These are phyloP conservation scores for Irpex lacteus DNA, from an alignment of 1,284 basidiomycete genomes.

Conservation along the genomic window DNA sequence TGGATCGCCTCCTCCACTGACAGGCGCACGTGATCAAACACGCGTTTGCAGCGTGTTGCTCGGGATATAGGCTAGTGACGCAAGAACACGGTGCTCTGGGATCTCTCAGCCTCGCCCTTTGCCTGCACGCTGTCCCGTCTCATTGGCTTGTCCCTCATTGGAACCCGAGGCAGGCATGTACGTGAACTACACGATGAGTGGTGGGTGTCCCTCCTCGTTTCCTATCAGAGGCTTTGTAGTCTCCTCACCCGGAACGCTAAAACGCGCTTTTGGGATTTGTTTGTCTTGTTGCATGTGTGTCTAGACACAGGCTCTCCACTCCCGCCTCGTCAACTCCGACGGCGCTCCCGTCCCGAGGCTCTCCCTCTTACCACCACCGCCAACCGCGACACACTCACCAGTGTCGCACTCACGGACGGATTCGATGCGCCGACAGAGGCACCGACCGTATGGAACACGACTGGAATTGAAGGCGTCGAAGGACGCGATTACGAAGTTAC, in stretches of 20 bases:
- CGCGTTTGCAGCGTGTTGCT: constrained; percentile 1
- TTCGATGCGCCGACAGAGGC: constrained; percentile 39
- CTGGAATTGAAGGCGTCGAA: constrained; percentile 18
- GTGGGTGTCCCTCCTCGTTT: constrained; percentile 6
- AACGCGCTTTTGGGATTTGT: not conserved
- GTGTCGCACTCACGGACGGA: constrained; percentile 34
- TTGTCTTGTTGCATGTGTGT: not conserved
- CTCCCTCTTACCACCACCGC: not conserved
- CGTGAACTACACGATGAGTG: constrained; percentile 11
- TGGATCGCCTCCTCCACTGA: not conserved
- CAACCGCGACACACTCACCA: not conserved
- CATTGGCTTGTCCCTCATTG: not conserved
- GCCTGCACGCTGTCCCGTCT: not conserved
- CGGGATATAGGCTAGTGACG: constrained; percentile 4
- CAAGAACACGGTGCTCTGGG: not conserved
- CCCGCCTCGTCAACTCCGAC: constrained; percentile 1
- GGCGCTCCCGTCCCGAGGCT: constrained; percentile 1
- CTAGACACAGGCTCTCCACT: constrained; percentile 7
- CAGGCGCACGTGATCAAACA: not conserved
- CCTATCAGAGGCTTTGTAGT: constrained; percentile 1
- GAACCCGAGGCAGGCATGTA: constrained; percentile 9
- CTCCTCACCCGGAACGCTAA: constrained; percentile 2
- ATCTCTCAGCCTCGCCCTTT: not conserved
- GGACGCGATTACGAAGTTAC: constrained; percentile 30
- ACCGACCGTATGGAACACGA: constrained; percentile 28